Percentiles rank a stretch among this genome's conserved stretches.
phyloP scores from a whole-genome alignment of 257 asterid genomes.

The Solanum clarkiae region DNA sequence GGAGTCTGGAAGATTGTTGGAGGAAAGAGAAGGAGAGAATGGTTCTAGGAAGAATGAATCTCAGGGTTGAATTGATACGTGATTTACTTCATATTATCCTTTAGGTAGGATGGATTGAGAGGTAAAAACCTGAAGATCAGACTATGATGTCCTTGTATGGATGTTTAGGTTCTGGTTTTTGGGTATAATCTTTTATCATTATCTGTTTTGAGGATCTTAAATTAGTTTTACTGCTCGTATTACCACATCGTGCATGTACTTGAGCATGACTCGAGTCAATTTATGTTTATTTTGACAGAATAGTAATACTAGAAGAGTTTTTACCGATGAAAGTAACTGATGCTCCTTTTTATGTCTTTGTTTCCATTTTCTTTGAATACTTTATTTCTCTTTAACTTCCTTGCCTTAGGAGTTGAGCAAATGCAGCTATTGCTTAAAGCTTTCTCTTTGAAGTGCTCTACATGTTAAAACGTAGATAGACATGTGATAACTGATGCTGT shows the following conservation, averaged over 20 bases:
- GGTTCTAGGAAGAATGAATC: conserved; percentile 25
- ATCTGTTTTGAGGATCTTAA: background rate
- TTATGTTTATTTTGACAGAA: background rate
- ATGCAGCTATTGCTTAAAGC: background rate
- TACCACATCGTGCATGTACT: background rate
- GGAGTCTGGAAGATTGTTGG: conserved; percentile 36
- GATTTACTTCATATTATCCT: background rate
- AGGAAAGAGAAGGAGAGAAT: conserved; percentile 23
- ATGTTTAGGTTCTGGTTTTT: conserved; percentile 7
- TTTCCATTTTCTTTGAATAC: background rate
- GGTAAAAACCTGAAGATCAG: background rate
- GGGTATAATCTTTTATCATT: background rate
- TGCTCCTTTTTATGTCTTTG: background rate
- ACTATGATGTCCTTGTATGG: conserved; percentile 3
- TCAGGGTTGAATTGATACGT: conserved; percentile 4
- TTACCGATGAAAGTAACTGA: background rate
- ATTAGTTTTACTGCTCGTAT: background rate
- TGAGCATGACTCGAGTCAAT: background rate
- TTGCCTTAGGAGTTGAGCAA: background rate
- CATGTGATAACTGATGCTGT: background rate
- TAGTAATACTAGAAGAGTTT: background rate
- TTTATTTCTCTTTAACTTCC: background rate
- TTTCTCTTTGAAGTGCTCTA: background rate
- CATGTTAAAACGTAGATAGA: background rate
- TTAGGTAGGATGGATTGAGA: background rate